Evolutionary conservation across 2,329 filamentous ascomycete species (phyloP).

Genomic region (Calonectria naviculata): DNA sequence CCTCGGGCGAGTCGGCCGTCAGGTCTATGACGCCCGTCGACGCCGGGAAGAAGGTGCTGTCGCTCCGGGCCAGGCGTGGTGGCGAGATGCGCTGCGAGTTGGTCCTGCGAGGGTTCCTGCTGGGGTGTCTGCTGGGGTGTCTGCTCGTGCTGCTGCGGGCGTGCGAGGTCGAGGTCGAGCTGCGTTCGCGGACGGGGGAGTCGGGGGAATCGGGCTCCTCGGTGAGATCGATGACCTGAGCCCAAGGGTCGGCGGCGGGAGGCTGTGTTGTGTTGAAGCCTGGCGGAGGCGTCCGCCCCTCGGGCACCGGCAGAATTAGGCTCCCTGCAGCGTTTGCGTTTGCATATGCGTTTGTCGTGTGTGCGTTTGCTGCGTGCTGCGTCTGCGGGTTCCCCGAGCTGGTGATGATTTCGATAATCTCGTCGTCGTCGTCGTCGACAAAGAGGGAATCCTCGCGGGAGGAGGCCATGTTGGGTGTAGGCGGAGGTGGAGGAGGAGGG

Average conservation of each 20-base stretch:
- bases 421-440: constrained; percentile 27
- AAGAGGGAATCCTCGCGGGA: constrained; percentile 32
- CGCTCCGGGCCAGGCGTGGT: constrained; percentile 56
- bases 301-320: neutral
- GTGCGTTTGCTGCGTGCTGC: neutral
- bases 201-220: constrained; percentile 63
- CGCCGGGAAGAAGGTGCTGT: constrained; percentile 53
- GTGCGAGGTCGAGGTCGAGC: constrained; percentile 33
- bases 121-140: constrained; percentile 22
- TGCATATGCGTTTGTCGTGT: constrained; percentile 14
- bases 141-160: constrained; percentile 6
- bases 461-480: constrained; percentile 28
- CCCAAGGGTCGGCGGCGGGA: neutral
- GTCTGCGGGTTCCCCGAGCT: neutral
- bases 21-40: constrained; percentile 60
- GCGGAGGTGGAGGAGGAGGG: neutral
- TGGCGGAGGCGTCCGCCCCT: neutral
- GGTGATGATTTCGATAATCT: constrained; percentile 29
- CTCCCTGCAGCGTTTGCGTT: neutral
- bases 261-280: constrained; percentile 10
- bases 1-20: constrained; percentile 57
- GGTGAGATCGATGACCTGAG: constrained; percentile 60
- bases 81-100: constrained; percentile 53
- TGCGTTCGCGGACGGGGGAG: constrained; percentile 53
- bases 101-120: constrained; percentile 54